Base-by-base conservation (phyloP, 768 basidiomycete species). In the Auricularia sp. region DNA sequence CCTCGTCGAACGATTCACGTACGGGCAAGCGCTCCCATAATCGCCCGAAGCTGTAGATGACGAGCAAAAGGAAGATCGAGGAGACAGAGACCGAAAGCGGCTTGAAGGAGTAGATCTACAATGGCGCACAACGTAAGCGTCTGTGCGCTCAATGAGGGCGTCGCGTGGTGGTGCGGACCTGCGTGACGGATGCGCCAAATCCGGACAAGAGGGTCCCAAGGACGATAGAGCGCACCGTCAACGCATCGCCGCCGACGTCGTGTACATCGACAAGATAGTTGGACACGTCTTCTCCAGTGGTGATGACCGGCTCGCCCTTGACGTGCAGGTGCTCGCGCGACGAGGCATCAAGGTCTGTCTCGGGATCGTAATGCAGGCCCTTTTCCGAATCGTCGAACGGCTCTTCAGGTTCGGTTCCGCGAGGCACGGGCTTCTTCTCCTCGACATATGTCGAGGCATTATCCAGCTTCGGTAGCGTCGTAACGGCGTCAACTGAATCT, bases 41-140 rank as follows among this genome's bases (percentile, higher is more conserved):
- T 53, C 75, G 74, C 0, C 84, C 84, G n/a, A 78, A 66, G 3
- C 78, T 75, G 70, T 84, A 86, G 36, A 78, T 79, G 59, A 85
- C 69, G 54, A 87, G 75, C 12, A 85, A 73, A 18, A 86, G 70
- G 73, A 86, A 87, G 11, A 86, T 82, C 0, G 81, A 78, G 2
- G 82, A 83, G 16, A 85, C 81, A 0, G 72, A 61, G 66, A 80
- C 76, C 65, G 80, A 76, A 3, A 84, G 72, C 0, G 86, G 86
- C 69, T 87, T 86, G 73, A 84, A 85, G 3, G 78, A 62, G 69
- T 84, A 85, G 39, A 86, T 83, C 84, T 85, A 51, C 18, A 16
- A 58, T 18, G 60, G n/a, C 14, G 14, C 14, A 14, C 34, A 29
- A 34, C 56, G 0, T 11, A 21, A 51, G 56, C 36, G 34, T 39